Evolutionary conservation across 2,329 filamentous ascomycete species (phyloP).

Genomic region (Ilyonectria destructans): DNA sequence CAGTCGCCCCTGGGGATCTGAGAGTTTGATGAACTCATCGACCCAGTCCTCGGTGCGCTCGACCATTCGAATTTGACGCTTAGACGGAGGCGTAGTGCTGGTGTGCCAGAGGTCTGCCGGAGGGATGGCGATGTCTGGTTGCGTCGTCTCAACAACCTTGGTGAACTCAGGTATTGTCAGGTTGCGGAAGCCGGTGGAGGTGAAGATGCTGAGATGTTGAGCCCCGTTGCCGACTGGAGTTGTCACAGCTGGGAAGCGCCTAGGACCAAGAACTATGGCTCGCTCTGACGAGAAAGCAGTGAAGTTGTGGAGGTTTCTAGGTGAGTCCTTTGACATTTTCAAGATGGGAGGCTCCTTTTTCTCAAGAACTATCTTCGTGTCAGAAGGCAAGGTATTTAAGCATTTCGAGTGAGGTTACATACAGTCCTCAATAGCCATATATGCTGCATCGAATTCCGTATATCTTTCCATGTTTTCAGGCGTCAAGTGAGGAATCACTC

Average conservation of each 20-base stretch:
- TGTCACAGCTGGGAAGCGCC: slow-evolving; percentile 82
- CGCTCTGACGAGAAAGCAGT: slow-evolving; percentile 78
- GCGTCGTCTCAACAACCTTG: slow-evolving; percentile 74
- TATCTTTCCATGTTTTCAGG: slow-evolving; percentile 84
- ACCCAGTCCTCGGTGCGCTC: slow-evolving; percentile 91
- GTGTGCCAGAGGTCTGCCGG: slow-evolving; percentile 78
- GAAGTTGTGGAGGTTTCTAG: slow-evolving; percentile 81
- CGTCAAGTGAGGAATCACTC: slow-evolving; percentile 88
- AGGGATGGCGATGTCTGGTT: slow-evolving; percentile 86
- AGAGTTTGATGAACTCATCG: slow-evolving; percentile 72
- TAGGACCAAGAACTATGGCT: slow-evolving; percentile 81
- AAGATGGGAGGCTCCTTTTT: slow-evolving; percentile 67
- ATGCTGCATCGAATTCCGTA: slow-evolving; percentile 78
- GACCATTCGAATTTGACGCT: slow-evolving; percentile 86
- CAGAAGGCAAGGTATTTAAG: not conserved
- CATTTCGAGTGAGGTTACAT: slow-evolving; percentile 55
- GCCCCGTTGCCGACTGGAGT: slow-evolving; percentile 81
- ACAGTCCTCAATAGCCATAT: slow-evolving; percentile 95
- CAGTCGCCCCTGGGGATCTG: slow-evolving; percentile 47
- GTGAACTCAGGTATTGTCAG: slow-evolving; percentile 81
- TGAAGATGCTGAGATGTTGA: slow-evolving; percentile 82
- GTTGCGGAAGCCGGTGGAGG: slow-evolving; percentile 87
- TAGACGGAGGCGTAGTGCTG: slow-evolving; percentile 72
- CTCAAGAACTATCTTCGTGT: slow-evolving; percentile 68
- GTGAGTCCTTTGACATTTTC: slow-evolving; percentile 57